Evolutionary conservation across 768 basidiomycete species (phyloP).

Genomic region (button mushroom (Agaricus bisporus)): DNA sequence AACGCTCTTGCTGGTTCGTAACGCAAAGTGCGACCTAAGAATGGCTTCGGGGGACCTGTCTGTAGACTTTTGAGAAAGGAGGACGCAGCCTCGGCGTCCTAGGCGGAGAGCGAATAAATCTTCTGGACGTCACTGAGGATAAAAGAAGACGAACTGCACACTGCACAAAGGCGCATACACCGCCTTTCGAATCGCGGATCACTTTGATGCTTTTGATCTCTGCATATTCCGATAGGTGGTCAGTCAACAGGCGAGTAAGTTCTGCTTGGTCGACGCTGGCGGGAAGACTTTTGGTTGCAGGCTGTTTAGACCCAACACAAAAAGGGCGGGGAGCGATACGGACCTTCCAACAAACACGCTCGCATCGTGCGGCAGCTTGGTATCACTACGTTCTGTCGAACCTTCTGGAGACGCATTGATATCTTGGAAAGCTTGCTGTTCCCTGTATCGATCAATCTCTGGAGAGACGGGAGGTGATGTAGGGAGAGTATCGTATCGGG

Average conservation of each 20-base stretch:
- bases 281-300: slow-evolving; percentile 47
- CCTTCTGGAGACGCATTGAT: slow-evolving; percentile 12
- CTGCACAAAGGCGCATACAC: slow-evolving; percentile 81
- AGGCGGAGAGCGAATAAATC: slow-evolving; percentile 14
- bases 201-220: slow-evolving; percentile 66
- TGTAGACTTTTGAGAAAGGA: slow-evolving; percentile 56
- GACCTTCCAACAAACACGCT: slow-evolving; percentile 86
- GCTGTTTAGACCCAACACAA: slow-evolving; percentile 1
- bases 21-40: slow-evolving; percentile 68
- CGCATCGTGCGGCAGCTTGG: slow-evolving; percentile 63
- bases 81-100: slow-evolving; percentile 57
- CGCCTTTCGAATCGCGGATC: slow-evolving; percentile 69
- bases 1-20: slow-evolving; percentile 76
- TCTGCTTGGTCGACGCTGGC: slow-evolving; percentile 60
- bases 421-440: slow-evolving; percentile 13
- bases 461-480: slow-evolving; percentile 42
- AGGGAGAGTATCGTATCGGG: slow-evolving; percentile 62
- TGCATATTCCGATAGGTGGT: slow-evolving; percentile 61
- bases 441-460: slow-evolving; percentile 15
- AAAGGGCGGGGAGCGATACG: slow-evolving; percentile 8
- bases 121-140: not conserved
- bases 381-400: slow-evolving; percentile 27
- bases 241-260: slow-evolving; percentile 51
- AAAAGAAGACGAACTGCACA: slow-evolving; percentile 52
- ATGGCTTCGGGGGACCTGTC: slow-evolving; percentile 48